A percentile compares a stretch with the other conserved stretches of the same genome.
Conservation (phyloP, 352 stramenopile genomes). For the Globisporangium viniferum region DNA sequence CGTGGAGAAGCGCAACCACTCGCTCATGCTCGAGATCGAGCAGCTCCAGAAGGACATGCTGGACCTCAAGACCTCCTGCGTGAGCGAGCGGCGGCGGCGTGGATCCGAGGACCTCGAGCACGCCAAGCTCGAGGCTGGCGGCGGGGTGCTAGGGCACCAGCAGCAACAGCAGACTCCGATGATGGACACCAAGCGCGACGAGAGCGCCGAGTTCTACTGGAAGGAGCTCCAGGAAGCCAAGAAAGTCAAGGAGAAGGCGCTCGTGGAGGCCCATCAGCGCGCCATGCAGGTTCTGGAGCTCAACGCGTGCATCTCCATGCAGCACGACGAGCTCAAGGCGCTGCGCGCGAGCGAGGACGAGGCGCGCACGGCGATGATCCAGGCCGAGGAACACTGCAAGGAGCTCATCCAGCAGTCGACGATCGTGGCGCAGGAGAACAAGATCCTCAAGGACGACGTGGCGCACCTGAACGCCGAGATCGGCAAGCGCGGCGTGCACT, state of each 20-base stretch:
- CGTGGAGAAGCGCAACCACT: slow-evolving; percentile 64
- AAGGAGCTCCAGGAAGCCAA: slow-evolving; percentile 59
- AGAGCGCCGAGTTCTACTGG: slow-evolving; percentile 42
- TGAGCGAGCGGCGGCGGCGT: slow-evolving; percentile 10
- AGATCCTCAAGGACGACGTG: slow-evolving; percentile 51
- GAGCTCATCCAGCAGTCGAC: slow-evolving; percentile 47
- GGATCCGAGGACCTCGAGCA: slow-evolving; percentile 13
- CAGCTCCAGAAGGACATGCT: slow-evolving; percentile 63
- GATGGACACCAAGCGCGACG: slow-evolving; percentile 14
- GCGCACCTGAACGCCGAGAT: slow-evolving; percentile 50
- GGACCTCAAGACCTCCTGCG: slow-evolving; percentile 42
- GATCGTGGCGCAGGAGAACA: slow-evolving; percentile 49
- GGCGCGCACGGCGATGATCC: slow-evolving; percentile 29
- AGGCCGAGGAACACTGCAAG: slow-evolving; percentile 43
- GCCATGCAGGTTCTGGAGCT: slow-evolving; percentile 68
- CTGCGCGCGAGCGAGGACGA: slow-evolving; percentile 40
- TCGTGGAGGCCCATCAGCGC: slow-evolving; percentile 49
- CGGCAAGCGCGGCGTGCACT: slow-evolving; percentile 49
- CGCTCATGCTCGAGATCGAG: slow-evolving; percentile 63
- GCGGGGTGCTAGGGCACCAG: background rate
- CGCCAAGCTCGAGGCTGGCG: background rate
- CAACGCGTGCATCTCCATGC: slow-evolving; percentile 73
- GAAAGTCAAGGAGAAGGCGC: slow-evolving; percentile 48
- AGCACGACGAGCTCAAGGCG: slow-evolving; percentile 63
- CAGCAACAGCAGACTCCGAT: background rate